phyloP scores from a whole-genome alignment of 306 rosid genomes.

The Styphnolobium japonicum region DNA sequence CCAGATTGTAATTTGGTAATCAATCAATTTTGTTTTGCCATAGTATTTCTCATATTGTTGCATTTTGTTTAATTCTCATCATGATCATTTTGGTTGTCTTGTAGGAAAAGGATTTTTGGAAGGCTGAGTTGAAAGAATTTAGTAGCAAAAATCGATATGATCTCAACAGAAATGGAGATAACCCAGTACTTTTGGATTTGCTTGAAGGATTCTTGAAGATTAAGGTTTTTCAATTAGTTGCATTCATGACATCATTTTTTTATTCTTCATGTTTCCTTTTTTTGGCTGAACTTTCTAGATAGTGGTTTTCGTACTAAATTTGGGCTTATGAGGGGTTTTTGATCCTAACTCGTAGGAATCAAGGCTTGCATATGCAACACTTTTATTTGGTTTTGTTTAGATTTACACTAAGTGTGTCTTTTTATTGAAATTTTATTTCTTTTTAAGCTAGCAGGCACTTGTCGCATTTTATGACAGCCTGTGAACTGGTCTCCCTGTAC shows the following conservation, averaged over 20 bases:
- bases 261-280: neutral
- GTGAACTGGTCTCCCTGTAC: neutral
- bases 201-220: slow-evolving; percentile 98
- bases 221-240: slow-evolving; percentile 62
- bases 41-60: neutral
- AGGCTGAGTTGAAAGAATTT: slow-evolving; percentile 88
- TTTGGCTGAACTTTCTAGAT: neutral
- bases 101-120: slow-evolving; percentile 96
- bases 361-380: neutral
- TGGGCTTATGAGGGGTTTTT: neutral
- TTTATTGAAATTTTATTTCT: neutral
- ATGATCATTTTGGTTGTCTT: slow-evolving; percentile 11
- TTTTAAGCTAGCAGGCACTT: neutral
- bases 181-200: slow-evolving; percentile 94
- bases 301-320: neutral
- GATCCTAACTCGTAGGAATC: neutral
- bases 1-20: slow-evolving; percentile 99
- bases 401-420: neutral
- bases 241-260: neutral
- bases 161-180: slow-evolving; percentile 88
- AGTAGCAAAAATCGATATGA: slow-evolving; percentile 93
- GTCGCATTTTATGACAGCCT: neutral
- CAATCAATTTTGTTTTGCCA: neutral
- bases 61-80: neutral
- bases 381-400: neutral